phyloP scores from a whole-genome alignment of 2,329 filamentous ascomycete genomes.

The Gremmenia infestans region DNA sequence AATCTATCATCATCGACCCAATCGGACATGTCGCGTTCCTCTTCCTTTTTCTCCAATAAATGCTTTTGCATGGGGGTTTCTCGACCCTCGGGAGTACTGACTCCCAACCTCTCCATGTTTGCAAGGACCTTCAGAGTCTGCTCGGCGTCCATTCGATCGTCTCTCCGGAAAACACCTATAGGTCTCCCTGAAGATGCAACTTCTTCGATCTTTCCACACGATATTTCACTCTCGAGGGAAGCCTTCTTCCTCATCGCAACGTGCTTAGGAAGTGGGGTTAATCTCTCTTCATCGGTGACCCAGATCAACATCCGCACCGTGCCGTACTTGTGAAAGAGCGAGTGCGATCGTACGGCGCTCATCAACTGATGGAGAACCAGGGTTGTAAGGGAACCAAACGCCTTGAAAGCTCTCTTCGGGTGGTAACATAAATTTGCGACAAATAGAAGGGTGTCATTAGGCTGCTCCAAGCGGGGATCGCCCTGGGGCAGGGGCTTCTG shows the following conservation, averaged over 20 bases:
- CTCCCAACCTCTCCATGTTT: conserved; percentile 42
- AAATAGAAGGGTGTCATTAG: conserved; percentile 71
- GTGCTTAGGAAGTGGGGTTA: conserved; percentile 53
- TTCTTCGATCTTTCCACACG: conserved; percentile 55
- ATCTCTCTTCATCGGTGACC: conserved; percentile 57
- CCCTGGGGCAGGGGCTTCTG: conserved; percentile 40
- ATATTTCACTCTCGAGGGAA: conserved; percentile 55
- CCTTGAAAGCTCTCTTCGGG: conserved; percentile 44
- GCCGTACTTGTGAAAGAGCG: conserved; percentile 69
- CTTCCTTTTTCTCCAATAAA: background rate
- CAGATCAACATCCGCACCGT: conserved; percentile 75
- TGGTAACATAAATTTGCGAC: conserved; percentile 60
- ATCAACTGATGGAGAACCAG: conserved; percentile 60
- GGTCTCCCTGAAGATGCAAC: conserved; percentile 40
- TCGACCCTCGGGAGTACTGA: conserved; percentile 43
- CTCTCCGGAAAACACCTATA: conserved; percentile 32
- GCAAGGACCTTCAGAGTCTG: conserved; percentile 37
- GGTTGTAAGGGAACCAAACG: conserved; percentile 51
- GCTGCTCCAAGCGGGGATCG: conserved; percentile 35
- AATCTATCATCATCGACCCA: background rate
- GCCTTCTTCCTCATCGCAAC: conserved; percentile 51
- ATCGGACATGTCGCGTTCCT: background rate
- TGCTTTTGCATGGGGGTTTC: conserved; percentile 32
- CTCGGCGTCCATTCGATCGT: conserved; percentile 43
- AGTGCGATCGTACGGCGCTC: conserved; percentile 50